Evolutionary conservation across 169 alveolate genomes (phyloP), one percentile per base, ranked within the genome.

Genomic region (Theileria orientalis): DNA sequence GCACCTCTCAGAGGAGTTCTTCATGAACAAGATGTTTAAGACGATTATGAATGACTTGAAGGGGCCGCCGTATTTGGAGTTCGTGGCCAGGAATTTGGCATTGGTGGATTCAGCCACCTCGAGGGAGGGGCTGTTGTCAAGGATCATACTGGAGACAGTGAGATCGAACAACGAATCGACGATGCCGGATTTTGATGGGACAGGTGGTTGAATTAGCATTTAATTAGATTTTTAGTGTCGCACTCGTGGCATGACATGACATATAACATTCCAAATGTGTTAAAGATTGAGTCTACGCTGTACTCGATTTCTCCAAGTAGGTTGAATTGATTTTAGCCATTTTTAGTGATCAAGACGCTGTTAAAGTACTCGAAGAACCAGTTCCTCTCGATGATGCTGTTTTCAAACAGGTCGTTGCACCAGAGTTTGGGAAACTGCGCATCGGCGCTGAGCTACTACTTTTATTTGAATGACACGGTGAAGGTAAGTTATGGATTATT

Each of bases 1-100:
- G 57, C 16, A 62, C 5, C 47, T 47, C 8, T 59, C 87, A 2
- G 87, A 79, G 42, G 87, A 79, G 46, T 42, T 60, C 44, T 79
- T 79, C 14, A 44, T 79, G 42, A 54, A 72, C 54, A n/a, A 14
- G 21, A 32, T 79, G 35, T 46, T 51, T 27, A 61, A 23, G 32
- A 11, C 76, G 0, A 16, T 14, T 6, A 40, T 37, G n/a, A 32
- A 40, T 21, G 11, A 27, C 14, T 16, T 59, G 11, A 19, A 3
- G 23, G 3, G 16, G 2, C 29, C 62, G 16, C 25, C 19, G 1
- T 21, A 51, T n/a, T 27, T 25, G 9, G 80, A 72, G 11, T 61
- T 71, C 32, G 67, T 33, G 8, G 11, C 44, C 27, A 35, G 69
- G 13, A 71, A 37, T 23, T 41, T 21, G 3, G 61, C 19, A 5